Evolutionary conservation across 768 basidiomycete genomes (phyloP).

Genomic region (Leccinum rimulosum): DNA sequence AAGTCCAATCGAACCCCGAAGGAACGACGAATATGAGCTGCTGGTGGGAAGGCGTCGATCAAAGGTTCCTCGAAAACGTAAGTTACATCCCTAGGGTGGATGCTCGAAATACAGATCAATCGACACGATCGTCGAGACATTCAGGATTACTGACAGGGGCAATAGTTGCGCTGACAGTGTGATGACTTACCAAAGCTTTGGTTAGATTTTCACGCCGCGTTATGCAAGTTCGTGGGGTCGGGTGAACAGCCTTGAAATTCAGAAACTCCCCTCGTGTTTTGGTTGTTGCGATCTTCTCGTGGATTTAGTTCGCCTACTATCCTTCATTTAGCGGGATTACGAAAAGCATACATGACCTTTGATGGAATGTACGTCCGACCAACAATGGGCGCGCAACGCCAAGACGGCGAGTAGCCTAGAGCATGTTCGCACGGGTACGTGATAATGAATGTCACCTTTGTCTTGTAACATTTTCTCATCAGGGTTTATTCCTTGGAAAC

Average conservation of each 20-base stretch:
- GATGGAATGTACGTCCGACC: not conserved
- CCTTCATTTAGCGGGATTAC: not conserved
- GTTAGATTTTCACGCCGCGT: not conserved
- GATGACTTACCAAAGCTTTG: constrained; percentile 1
- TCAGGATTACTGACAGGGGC: not conserved
- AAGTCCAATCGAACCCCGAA: not conserved
- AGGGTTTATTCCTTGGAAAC: constrained; percentile 3
- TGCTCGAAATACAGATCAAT: not conserved
- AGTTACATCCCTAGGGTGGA: not conserved
- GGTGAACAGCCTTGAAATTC: not conserved
- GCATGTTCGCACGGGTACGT: not conserved
- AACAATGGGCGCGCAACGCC: not conserved
- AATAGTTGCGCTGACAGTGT: constrained; percentile 2
- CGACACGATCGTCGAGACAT: not conserved
- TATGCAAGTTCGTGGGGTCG: not conserved
- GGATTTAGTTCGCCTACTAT: too few relatives aligned
- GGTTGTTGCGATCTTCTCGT: not conserved
- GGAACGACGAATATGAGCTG: not conserved
- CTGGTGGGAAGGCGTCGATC: not conserved
- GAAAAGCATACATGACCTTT: not conserved
- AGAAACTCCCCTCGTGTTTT: not conserved
- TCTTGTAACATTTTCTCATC: not conserved
- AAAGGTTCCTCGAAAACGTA: not conserved
- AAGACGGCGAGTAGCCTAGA: not conserved
- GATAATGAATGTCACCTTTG: not conserved